A percentile compares a stretch with the other conserved stretches of the same genome.
Evolutionary conservation across 139 green algal species (phyloP).

Genomic region (Ostreobium quekettii): DNA sequence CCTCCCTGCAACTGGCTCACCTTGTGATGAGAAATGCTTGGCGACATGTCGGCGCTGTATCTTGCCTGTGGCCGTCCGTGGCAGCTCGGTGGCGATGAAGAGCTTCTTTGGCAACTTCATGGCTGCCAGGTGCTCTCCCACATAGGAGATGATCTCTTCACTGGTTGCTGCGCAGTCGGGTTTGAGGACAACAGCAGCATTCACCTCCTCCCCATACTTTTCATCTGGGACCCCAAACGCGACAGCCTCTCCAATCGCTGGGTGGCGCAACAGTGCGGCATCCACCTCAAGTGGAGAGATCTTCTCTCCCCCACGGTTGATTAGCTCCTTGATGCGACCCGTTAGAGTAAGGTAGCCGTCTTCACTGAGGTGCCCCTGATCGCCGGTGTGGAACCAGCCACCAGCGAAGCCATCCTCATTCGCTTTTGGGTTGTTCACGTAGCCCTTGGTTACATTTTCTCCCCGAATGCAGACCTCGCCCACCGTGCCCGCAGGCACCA

Average conservation of each 20-base stretch:
- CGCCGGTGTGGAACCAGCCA: slow-evolving; percentile 32
- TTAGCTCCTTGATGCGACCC: slow-evolving; percentile 86
- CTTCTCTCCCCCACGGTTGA: slow-evolving; percentile 84
- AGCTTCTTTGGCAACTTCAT: too few species aligned
- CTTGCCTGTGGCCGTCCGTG: too few species aligned
- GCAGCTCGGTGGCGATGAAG: too few species aligned
- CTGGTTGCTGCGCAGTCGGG: too few species aligned
- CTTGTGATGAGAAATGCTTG: too few species aligned
- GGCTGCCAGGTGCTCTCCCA: too few species aligned
- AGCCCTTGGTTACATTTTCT: slow-evolving; percentile 72
- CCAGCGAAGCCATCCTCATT: slow-evolving; percentile 62
- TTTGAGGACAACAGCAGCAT: slow-evolving; percentile 71
- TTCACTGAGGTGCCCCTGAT: slow-evolving; percentile 55
- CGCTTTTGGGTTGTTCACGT: slow-evolving; percentile 64
- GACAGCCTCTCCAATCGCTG: slow-evolving; percentile 65
- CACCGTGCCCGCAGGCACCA: slow-evolving; percentile 23
- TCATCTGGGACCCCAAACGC: slow-evolving; percentile 70
- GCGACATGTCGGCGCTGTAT: too few species aligned
- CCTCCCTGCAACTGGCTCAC: neutral
- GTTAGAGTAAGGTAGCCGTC: slow-evolving; percentile 77
- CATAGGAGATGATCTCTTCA: too few species aligned
- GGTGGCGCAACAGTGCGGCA: slow-evolving; percentile 57
- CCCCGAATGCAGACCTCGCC: slow-evolving; percentile 70
- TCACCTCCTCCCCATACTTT: slow-evolving; percentile 79
- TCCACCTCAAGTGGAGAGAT: slow-evolving; percentile 79